Conservation (phyloP, 176 grass and related monocot genomes). For the Aegilops sharonensis region DNA sequence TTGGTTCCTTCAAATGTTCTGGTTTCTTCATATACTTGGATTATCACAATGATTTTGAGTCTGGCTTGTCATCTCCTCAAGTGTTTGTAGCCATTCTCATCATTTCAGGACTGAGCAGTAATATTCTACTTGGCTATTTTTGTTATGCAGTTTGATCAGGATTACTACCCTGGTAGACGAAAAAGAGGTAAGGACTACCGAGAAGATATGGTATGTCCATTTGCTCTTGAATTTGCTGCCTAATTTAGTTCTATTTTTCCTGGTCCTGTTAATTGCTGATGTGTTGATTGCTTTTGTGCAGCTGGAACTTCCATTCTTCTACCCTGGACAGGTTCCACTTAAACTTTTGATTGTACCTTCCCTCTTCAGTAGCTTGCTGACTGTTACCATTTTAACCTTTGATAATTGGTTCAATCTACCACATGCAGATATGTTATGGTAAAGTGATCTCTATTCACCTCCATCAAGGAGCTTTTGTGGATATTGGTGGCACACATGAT, state of each 20-base stretch:
- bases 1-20: not conserved
- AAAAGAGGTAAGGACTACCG: constrained; percentile 93
- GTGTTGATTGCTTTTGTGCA: constrained; percentile 53
- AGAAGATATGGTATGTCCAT: constrained; percentile 86
- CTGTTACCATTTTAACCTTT: not conserved
- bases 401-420: constrained; percentile 12
- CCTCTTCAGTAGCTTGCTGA: not conserved
- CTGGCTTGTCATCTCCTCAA: not conserved
- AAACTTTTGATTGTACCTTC: constrained; percentile 30
- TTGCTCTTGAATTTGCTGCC: constrained; percentile 12
- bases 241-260: not conserved
- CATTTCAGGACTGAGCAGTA: constrained; percentile 2
- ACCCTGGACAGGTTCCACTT: constrained; percentile 88
- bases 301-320: constrained; percentile 98
- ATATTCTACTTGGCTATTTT: constrained; percentile 18
- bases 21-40: not conserved
- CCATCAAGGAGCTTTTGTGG: constrained; percentile 92
- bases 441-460: constrained; percentile 76
- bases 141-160: constrained; percentile 84
- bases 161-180: constrained; percentile 95
- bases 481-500: constrained; percentile 87
- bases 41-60: not conserved
- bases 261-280: constrained; percentile 18
- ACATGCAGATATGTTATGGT: constrained; percentile 76
- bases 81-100: not conserved